Conservation (phyloP, 2,329 filamentous ascomycete species). For the Neofusicoccum kwambonambiense region DNA sequence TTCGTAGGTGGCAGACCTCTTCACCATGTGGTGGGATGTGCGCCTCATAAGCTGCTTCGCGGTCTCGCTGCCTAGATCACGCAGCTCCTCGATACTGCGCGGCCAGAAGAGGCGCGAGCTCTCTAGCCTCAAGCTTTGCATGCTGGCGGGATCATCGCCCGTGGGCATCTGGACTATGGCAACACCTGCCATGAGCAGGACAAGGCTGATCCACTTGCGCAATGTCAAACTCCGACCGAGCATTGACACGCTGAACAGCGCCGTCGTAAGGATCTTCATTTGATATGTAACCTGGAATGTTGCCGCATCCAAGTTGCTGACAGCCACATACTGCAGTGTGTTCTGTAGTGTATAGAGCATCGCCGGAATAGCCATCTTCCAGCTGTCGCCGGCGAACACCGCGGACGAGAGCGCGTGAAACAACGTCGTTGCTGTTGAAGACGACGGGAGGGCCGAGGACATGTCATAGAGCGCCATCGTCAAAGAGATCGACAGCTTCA, state of each 20-base stretch:
- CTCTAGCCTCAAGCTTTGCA: conserved; percentile 63
- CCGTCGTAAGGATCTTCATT: conserved; percentile 88
- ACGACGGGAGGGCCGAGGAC: conserved; percentile 72
- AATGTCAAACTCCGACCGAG: conserved; percentile 68
- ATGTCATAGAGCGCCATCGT: conserved; percentile 87
- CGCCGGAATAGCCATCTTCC: conserved; percentile 90
- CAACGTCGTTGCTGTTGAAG: conserved; percentile 75
- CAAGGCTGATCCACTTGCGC: conserved; percentile 76
- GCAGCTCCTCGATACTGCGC: conserved; percentile 73
- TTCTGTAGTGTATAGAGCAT: conserved; percentile 89
- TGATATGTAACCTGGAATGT: conserved; percentile 94
- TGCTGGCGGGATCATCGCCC: conserved; percentile 49
- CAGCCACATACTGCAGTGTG: conserved; percentile 86
- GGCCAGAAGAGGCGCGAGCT: conserved; percentile 64
- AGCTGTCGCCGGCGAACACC: conserved; percentile 86
- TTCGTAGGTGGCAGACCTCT: conserved; percentile 82
- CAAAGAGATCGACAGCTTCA: conserved; percentile 84
- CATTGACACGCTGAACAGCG: conserved; percentile 79
- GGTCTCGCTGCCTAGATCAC: conserved; percentile 58
- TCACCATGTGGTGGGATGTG: not conserved
- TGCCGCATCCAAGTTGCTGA: conserved; percentile 87
- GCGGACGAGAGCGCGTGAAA: conserved; percentile 76
- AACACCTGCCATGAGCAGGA: conserved; percentile 78
- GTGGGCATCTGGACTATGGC: conserved; percentile 80
- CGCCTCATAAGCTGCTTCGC: conserved; percentile 54